Evolutionary conservation across 805 yeast species (phyloP).

Genomic region (Metschnikowia lochheadii): DNA sequence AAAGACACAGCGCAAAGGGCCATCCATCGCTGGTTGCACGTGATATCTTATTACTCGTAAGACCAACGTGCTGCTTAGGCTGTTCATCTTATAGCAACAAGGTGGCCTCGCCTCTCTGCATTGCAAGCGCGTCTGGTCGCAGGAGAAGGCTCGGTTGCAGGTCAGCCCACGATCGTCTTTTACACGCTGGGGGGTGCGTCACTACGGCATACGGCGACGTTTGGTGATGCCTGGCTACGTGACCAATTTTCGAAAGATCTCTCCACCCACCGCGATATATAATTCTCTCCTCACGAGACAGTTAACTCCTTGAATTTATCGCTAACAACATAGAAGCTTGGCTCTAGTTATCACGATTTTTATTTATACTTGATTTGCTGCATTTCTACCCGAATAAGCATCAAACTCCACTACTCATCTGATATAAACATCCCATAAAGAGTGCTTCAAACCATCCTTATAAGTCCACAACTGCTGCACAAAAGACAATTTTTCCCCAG

Average conservation of each 20-base stretch:
- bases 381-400: background rate
- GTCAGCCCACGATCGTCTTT: constrained; percentile 6
- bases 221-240: constrained; percentile 3
- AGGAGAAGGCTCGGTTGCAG: constrained; percentile 4
- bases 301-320: background rate
- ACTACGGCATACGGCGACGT: constrained; percentile 5
- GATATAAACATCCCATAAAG: background rate
- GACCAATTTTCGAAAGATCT: constrained; percentile 3
- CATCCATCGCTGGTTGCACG: background rate
- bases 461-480: background rate
- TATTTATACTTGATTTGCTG: background rate
- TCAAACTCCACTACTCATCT: background rate
- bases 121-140: background rate
- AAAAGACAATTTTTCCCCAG: background rate
- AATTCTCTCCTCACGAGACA: background rate
- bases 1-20: background rate
- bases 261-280: constrained; percentile 3
- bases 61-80: background rate
- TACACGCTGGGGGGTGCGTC: constrained; percentile 2
- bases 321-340: background rate
- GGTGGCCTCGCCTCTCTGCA: background rate
- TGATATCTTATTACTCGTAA: background rate
- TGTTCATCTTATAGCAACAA: background rate
- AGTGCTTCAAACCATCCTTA: background rate
- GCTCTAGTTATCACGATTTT: background rate